Percentiles rank a stretch among this genome's conserved stretches.
Conservation (phyloP, 306 rosid genomes). For the Alnus glutinosa region DNA sequence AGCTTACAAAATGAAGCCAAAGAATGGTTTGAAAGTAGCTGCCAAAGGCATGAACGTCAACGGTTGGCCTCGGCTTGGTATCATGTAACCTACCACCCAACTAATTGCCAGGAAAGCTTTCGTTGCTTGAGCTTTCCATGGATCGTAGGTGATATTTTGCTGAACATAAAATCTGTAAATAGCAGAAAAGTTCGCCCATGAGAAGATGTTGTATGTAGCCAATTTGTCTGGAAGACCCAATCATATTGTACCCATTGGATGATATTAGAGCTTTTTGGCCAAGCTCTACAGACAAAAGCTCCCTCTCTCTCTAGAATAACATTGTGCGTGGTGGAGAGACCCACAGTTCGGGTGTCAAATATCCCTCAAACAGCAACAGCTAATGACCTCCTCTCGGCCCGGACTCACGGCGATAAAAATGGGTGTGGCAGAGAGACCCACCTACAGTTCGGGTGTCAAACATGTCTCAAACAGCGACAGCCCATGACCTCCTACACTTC, state of each 20-base stretch:
- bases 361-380: no score
- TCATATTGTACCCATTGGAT: not conserved
- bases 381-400: no score
- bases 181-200: constrained; percentile 11
- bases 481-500: no score
- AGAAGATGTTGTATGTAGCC: not conserved
- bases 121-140: constrained; percentile 81
- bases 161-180: constrained; percentile 55
- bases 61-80: constrained; percentile 91
- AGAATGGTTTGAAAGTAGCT: constrained; percentile 68
- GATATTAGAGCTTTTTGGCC: not conserved
- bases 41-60: constrained; percentile 37
- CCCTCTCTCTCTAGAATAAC: no score
- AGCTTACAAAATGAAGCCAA: constrained; percentile 63
- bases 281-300: no score
- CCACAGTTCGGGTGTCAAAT: no score
- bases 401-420: no score
- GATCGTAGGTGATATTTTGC: constrained; percentile 68
- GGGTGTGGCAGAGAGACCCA: no score
- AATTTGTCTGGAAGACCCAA: not conserved
- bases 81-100: constrained; percentile 71
- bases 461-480: no score
- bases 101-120: constrained; percentile 33
- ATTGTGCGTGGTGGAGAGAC: no score
- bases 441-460: no score